phyloP scores from a whole-genome alignment of 352 stramenopile genomes.

The Phytophthora tentaculata region DNA sequence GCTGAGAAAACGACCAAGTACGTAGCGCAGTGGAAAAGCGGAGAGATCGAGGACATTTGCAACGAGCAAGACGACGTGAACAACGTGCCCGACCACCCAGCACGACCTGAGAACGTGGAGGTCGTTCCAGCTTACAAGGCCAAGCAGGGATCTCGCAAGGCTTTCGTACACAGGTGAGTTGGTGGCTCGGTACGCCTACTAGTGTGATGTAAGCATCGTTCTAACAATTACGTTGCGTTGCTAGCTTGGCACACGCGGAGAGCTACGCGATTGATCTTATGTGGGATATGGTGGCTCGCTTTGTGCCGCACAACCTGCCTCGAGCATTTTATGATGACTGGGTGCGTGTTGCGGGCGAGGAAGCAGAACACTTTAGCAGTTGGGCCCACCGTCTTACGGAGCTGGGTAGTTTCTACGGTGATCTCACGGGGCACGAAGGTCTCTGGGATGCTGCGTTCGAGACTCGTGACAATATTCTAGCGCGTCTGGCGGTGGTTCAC shows the following conservation, averaged over 20 bases:
- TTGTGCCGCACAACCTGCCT: slow-evolving; percentile 50
- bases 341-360: slow-evolving; percentile 56
- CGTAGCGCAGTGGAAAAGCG: slow-evolving; percentile 42
- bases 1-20: slow-evolving; percentile 48
- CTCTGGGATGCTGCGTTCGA: slow-evolving; percentile 64
- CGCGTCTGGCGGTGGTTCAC: slow-evolving; percentile 60
- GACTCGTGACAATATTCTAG: slow-evolving; percentile 43
- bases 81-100: slow-evolving; percentile 49
- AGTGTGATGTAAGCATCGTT: no score
- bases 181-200: no score
- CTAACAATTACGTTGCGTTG: not conserved
- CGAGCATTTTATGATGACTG: slow-evolving; percentile 68
- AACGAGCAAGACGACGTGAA: slow-evolving; percentile 44
- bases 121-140: slow-evolving; percentile 49
- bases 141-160: slow-evolving; percentile 57
- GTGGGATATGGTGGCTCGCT: slow-evolving; percentile 69
- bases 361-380: slow-evolving; percentile 57
- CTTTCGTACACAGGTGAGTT: slow-evolving; percentile 51
- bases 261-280: slow-evolving; percentile 72
- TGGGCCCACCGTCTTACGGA: slow-evolving; percentile 56
- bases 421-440: slow-evolving; percentile 50
- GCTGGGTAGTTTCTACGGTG: slow-evolving; percentile 57
- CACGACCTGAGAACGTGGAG: slow-evolving; percentile 51
- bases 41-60: slow-evolving; percentile 30
- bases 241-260: slow-evolving; percentile 56